A percentile compares a stretch with the other conserved stretches of the same genome.
These are phyloP conservation scores for Mrakia hoshinonis DNA, from an alignment of 768 basidiomycete species.

Conservation along the genomic window DNA sequence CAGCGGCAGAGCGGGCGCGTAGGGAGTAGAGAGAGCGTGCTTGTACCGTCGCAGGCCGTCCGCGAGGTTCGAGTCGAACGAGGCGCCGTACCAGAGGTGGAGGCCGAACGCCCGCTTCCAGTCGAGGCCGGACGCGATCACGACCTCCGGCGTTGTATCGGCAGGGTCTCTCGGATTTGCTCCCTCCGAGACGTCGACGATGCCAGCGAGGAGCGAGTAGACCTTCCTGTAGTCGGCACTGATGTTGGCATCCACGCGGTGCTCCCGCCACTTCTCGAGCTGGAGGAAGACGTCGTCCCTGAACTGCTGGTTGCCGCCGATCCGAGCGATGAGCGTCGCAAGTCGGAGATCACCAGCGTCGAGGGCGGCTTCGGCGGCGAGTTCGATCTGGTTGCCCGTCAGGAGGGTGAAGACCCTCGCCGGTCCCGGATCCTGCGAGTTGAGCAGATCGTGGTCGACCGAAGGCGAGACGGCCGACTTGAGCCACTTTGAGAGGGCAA, in stretches of 20 bases:
- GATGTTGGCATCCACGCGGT: constrained; percentile 63
- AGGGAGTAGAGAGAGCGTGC: constrained; percentile 42
- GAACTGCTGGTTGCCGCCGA: constrained; percentile 64
- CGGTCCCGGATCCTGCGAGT: constrained; percentile 43
- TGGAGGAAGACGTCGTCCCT: constrained; percentile 65
- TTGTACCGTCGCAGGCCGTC: constrained; percentile 58
- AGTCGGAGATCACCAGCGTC: constrained; percentile 72
- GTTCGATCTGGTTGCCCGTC: constrained; percentile 78
- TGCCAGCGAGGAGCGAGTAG: constrained; percentile 75
- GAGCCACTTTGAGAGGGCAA: constrained; percentile 76
- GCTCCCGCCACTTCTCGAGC: constrained; percentile 70
- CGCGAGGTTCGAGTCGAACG: constrained; percentile 53
- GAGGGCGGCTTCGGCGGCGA: constrained; percentile 64
- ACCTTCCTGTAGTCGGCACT: constrained; percentile 61
- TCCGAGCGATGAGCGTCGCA: constrained; percentile 76
- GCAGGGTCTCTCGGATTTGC: constrained; percentile 47
- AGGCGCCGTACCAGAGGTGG: constrained; percentile 76
- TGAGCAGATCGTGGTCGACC: constrained; percentile 62
- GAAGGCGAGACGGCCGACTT: constrained; percentile 58
- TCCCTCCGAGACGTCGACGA: constrained; percentile 53
- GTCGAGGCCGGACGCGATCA: constrained; percentile 65
- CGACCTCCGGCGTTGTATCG: constrained; percentile 48
- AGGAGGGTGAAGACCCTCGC: constrained; percentile 64
- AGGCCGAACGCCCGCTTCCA: constrained; percentile 92
- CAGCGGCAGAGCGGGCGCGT: constrained; percentile 37